A percentile compares a stretch with the other conserved stretches of the same genome.
These are phyloP conservation scores for Stereocaulon alpinum DNA, from an alignment of 495 filamentous ascomycete genomes.

Conservation along the genomic window DNA sequence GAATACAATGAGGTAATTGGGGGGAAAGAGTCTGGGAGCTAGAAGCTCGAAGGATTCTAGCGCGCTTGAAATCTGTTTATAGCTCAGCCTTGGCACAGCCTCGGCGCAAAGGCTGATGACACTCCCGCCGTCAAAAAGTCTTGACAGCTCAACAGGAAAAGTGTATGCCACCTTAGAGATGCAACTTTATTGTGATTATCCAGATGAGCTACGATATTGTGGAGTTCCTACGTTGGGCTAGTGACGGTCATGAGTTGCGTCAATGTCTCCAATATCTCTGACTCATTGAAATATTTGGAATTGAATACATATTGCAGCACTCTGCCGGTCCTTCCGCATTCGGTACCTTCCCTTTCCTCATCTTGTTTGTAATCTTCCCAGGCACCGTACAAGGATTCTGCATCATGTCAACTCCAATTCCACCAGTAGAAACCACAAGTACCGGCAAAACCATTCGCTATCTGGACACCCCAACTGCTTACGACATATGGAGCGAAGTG, in stretches of 20 bases:
- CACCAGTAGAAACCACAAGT: neutral
- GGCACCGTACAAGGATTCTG: neutral
- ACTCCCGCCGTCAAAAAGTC: neutral
- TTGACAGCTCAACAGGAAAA: neutral
- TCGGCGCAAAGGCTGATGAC: neutral
- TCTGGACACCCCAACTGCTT: slow-evolving; percentile 23
- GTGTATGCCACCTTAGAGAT: too few species aligned
- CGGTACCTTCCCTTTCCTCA: too few species aligned
- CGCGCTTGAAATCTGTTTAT: neutral
- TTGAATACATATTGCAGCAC: too few species aligned
- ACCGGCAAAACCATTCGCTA: neutral
- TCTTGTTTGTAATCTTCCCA: neutral
- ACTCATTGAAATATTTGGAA: neutral
- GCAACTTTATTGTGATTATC: too few species aligned
- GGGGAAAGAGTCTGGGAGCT: neutral
- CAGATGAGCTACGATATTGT: too few species aligned
- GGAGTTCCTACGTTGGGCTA: too few species aligned
- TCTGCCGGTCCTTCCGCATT: neutral
- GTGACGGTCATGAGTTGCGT: too few species aligned
- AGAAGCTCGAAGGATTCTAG: neutral
- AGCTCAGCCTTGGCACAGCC: neutral
- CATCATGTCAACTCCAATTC: neutral
- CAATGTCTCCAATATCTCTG: neutral
- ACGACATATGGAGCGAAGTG: slow-evolving; percentile 39
- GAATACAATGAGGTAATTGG: neutral